Evolutionary conservation across 2,329 filamentous ascomycete species (phyloP).

Genomic region (Aspergillus aculeatinus): DNA sequence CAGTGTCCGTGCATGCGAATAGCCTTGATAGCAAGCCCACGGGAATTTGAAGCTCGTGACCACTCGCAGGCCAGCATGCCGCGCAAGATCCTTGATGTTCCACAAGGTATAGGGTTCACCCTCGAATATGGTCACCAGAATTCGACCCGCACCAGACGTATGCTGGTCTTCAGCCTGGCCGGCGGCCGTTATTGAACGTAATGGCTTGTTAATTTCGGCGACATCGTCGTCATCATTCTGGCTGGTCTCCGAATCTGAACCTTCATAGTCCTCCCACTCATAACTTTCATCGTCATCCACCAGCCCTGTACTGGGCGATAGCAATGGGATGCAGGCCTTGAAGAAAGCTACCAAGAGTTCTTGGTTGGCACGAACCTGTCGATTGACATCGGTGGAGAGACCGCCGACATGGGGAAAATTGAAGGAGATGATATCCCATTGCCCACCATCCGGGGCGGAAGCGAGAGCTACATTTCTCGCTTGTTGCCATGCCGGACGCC

Average conservation of each 20-base stretch:
- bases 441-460: constrained; percentile 26
- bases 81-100: constrained; percentile 85
- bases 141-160: constrained; percentile 47
- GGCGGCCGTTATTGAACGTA: neutral
- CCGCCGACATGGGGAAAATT: constrained; percentile 98
- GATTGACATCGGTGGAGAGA: constrained; percentile 86
- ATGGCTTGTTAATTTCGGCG: constrained; percentile 13
- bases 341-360: constrained; percentile 52
- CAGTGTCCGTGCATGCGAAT: constrained; percentile 48
- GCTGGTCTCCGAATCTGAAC: constrained; percentile 25
- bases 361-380: constrained; percentile 91
- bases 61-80: constrained; percentile 59
- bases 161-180: constrained; percentile 12
- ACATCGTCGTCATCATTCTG: constrained; percentile 25
- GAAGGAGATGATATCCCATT: constrained; percentile 81
- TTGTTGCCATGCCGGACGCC: constrained; percentile 31
- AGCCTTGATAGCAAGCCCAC: constrained; percentile 48
- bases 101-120: constrained; percentile 92
- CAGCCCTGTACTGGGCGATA: constrained; percentile 31
- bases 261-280: constrained; percentile 15
- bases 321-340: constrained; percentile 43
- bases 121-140: constrained; percentile 88
- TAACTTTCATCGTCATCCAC: constrained; percentile 21
- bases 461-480: neutral
- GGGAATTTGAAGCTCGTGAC: constrained; percentile 50